Conservation (phyloP, 192 early-diverging fungal species). For the Coemansia sp. region DNA sequence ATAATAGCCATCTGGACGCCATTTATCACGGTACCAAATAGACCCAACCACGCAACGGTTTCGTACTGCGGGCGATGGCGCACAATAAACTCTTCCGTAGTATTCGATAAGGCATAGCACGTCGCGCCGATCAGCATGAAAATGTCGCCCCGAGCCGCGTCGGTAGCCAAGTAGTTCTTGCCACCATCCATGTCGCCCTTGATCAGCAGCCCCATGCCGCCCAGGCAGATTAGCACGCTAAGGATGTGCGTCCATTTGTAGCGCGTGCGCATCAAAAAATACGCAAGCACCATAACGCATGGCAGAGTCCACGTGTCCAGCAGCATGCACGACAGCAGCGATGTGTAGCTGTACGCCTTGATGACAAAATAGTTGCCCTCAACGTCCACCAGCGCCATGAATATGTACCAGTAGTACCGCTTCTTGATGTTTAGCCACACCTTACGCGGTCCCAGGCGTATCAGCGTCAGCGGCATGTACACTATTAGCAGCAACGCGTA, state of each 20-base stretch:
- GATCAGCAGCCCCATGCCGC: conserved; percentile 68
- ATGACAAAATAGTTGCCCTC: conserved; percentile 84
- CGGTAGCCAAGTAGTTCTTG: conserved; percentile 56
- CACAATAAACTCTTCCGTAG: conserved; percentile 71
- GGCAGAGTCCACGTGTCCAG: conserved; percentile 78
- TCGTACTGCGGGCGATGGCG: conserved; percentile 72
- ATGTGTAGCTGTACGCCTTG: conserved; percentile 76
- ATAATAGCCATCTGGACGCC: conserved; percentile 69
- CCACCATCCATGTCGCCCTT: conserved; percentile 65
- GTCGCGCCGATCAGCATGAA: conserved; percentile 74
- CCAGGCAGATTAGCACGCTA: conserved; percentile 67
- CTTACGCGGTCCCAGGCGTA: conserved; percentile 37
- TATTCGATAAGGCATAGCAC: conserved; percentile 73
- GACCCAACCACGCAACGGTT: conserved; percentile 70
- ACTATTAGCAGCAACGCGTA: conserved; percentile 57
- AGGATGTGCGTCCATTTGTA: conserved; percentile 68
- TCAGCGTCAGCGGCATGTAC: conserved; percentile 52
- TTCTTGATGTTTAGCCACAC: conserved; percentile 43
- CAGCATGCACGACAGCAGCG: conserved; percentile 73
- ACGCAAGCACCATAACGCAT: conserved; percentile 69
- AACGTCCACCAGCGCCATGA: conserved; percentile 70
- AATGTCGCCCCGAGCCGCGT: conserved; percentile 69
- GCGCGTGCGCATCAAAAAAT: conserved; percentile 62
- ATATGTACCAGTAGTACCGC: conserved; percentile 57
- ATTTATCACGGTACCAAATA: conserved; percentile 74